These are phyloP conservation scores for Lathyrus tuberosus DNA, from an alignment of 306 rosid genomes.

Conservation along the genomic window DNA sequence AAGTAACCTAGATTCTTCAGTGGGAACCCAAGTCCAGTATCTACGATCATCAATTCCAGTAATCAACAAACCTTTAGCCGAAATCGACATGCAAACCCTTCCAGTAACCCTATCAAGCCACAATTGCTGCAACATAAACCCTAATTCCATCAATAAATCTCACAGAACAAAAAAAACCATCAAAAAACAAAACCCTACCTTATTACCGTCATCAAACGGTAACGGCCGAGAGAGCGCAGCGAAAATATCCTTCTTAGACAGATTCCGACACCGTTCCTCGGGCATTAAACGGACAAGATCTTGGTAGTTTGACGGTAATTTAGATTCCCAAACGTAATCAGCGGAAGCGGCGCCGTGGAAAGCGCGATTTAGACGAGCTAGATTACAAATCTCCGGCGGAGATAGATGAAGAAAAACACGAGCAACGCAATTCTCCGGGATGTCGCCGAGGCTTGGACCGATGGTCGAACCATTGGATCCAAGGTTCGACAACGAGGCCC, in stretches of 20 bases:
- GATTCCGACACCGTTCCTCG: constrained; percentile 52
- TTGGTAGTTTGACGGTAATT: constrained; percentile 76
- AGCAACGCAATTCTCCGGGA: constrained; percentile 90
- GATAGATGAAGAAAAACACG: constrained; percentile 77
- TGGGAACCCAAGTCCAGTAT: constrained; percentile 92
- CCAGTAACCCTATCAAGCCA: constrained; percentile 88
- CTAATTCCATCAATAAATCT: constrained; percentile 15
- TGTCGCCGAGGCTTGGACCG: constrained; percentile 90
- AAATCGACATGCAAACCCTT: constrained; percentile 64
- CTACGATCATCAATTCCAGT: constrained; percentile 88
- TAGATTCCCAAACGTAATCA: constrained; percentile 79
- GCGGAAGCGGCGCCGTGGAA: constrained; percentile 94
- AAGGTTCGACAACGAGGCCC: constrained; percentile 74
- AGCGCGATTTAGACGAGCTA: constrained; percentile 79
- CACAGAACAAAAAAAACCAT: background rate
- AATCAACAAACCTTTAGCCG: constrained; percentile 76
- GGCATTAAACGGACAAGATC: constrained; percentile 71
- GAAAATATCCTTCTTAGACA: constrained; percentile 74
- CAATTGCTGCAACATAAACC: constrained; percentile 59
- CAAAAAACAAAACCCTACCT: constrained; percentile 47
- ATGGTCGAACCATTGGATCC: constrained; percentile 60
- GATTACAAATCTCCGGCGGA: constrained; percentile 91
- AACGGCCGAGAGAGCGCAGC: constrained; percentile 69
- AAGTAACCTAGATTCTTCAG: constrained; percentile 89
- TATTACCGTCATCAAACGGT: constrained; percentile 69